Base-by-base conservation (phyloP, 345 rosid species). In the Camelina neglecta region DNA sequence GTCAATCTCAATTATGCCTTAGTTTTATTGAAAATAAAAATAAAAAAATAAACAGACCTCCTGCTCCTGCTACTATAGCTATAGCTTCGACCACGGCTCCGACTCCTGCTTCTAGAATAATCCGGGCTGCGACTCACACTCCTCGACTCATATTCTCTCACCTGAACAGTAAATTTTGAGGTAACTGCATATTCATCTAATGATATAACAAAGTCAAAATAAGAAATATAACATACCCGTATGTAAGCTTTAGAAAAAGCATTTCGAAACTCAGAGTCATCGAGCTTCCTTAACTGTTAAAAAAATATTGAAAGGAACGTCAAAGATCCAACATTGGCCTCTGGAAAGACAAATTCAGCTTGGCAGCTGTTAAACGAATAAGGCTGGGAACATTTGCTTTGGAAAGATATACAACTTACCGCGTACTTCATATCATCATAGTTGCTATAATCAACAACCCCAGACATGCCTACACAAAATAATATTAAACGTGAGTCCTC, bases 401-500 rank as follows among this genome's bases (percentile, higher is more conserved):
- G 47, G 59, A 60, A 54, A 16, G 66, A 11, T 23, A 13, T 8
- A 65, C 6, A 78, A 84, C 97, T 88, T 83, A 95, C 99, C 26
- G 99, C 98, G 64, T 89, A 91, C 80, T 86, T 90, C 99, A 95
- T 90, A 77, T 89, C 98, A 60, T 95, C 97, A 80, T 92, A 89
- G 78, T 75, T 88, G 69, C 86, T 88, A 75, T 95, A 95, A 66
- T 92, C 99, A 23, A 89, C 97, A 81, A 95, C 88, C 41, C 99
- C 99, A 0, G 89, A 82, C 83, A 88, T 86, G 47, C 97, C 99
- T 95, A 85, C 80, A 83, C 56, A 8, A 49, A 7, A 49, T 26
- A 23, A 74, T 8, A 7, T 44, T 48, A 31, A 6, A 31, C 0
- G 3, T 51, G 50, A 58, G 67, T 57, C 12, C 39, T 29, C 47